Conservation (phyloP, 768 basidiomycete genomes). For the Lactarius pseudohatsudake region DNA sequence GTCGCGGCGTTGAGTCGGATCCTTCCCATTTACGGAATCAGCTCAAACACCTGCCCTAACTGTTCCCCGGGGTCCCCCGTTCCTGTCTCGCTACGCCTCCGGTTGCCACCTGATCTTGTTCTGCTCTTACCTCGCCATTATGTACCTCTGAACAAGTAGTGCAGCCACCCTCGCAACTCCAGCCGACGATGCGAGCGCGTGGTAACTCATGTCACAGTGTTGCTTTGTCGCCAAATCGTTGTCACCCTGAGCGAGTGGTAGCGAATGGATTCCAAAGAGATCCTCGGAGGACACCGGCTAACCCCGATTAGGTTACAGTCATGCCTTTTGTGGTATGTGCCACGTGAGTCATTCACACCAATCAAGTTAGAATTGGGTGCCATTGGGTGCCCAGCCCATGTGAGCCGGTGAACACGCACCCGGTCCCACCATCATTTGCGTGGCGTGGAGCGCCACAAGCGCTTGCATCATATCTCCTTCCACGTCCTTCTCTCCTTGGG, state of each 20-base stretch:
- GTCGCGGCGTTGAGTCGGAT: slow-evolving; percentile 35
- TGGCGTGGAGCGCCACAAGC: slow-evolving; percentile 24
- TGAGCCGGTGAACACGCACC: neutral
- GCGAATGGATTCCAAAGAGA: neutral
- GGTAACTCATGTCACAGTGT: neutral
- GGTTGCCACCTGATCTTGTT: slow-evolving; percentile 20
- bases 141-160: neutral
- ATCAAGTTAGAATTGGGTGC: neutral
- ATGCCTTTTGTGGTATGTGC: slow-evolving; percentile 22
- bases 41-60: slow-evolving; percentile 23
- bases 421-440: slow-evolving; percentile 19
- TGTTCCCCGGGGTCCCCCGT: slow-evolving; percentile 24
- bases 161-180: neutral
- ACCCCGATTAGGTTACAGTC: slow-evolving; percentile 29
- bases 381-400: neutral
- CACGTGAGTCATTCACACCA: slow-evolving; percentile 9
- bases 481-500: slow-evolving; percentile 5
- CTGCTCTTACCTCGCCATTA: too few species aligned
- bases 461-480: slow-evolving; percentile 22
- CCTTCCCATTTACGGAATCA: slow-evolving; percentile 32
- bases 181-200: neutral
- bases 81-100: slow-evolving; percentile 34
- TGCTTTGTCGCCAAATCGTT: neutral
- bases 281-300: slow-evolving; percentile 15
- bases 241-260: neutral